Percentiles rank a stretch among this genome's conserved stretches.
Conservation (phyloP, 108 stramenopile species). For the Cyclotella distinguenda region DNA sequence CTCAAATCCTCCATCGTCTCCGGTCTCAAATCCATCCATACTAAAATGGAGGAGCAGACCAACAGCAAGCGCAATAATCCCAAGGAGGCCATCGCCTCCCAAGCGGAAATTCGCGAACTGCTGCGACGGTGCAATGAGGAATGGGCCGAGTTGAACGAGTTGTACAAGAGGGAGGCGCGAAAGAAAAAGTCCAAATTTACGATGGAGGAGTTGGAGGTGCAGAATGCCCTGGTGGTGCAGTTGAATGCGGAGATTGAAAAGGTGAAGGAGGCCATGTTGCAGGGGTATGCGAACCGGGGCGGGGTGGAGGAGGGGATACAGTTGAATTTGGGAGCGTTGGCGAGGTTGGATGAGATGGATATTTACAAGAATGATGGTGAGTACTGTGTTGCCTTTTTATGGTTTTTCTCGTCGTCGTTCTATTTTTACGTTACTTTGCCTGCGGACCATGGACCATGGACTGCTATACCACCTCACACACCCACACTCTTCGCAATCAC, state of each 20-base stretch:
- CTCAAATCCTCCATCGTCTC: slow-evolving; percentile 75
- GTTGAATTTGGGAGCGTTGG: slow-evolving; percentile 66
- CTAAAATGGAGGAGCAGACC: slow-evolving; percentile 49
- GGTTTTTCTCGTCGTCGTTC: no score
- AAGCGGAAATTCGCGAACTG: slow-evolving; percentile 77
- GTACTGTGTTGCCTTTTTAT: neutral
- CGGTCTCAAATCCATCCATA: slow-evolving; percentile 60
- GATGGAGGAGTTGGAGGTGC: slow-evolving; percentile 81
- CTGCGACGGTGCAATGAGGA: slow-evolving; percentile 77
- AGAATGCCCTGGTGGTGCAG: slow-evolving; percentile 70
- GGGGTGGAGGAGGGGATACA: slow-evolving; percentile 42
- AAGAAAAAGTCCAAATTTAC: slow-evolving; percentile 89
- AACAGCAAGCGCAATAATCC: slow-evolving; percentile 58
- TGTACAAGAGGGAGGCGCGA: slow-evolving; percentile 84
- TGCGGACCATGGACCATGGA: no score
- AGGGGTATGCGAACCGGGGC: slow-evolving; percentile 68
- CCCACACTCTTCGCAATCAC: neutral
- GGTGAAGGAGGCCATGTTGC: slow-evolving; percentile 74
- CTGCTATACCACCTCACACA: neutral
- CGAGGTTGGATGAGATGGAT: slow-evolving; percentile 9
- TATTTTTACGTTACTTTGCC: no score
- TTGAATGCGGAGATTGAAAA: slow-evolving; percentile 81
- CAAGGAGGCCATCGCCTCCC: slow-evolving; percentile 77
- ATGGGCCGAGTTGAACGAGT: slow-evolving; percentile 78
- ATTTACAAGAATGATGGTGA: slow-evolving; percentile 5